phyloP scores from a whole-genome alignment of 2,329 filamentous ascomycete genomes.

The Bipolaris cookei region DNA sequence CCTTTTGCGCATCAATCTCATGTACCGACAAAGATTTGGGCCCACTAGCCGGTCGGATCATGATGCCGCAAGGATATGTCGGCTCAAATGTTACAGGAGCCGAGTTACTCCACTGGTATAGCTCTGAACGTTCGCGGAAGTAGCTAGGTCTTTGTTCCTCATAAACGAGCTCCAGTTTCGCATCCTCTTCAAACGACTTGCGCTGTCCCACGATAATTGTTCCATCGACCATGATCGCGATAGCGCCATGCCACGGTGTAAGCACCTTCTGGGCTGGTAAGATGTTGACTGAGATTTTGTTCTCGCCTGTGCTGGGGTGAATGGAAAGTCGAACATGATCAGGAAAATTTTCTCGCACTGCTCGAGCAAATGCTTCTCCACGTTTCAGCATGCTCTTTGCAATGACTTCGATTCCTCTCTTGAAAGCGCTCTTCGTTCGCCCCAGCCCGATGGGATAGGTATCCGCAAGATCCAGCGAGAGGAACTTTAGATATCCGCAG shows the following conservation, averaged over 20 bases:
- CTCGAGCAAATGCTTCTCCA: constrained; percentile 22
- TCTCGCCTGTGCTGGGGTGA: constrained; percentile 26
- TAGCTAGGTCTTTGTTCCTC: constrained; percentile 19
- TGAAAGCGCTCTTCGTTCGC: constrained; percentile 23
- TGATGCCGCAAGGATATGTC: constrained; percentile 30
- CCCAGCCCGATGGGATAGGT: constrained; percentile 12
- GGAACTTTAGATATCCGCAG: background rate
- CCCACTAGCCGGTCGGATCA: constrained; percentile 21
- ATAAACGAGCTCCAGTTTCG: constrained; percentile 16
- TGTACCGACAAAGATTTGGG: constrained; percentile 41
- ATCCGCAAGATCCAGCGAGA: constrained; percentile 10
- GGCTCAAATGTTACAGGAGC: constrained; percentile 23
- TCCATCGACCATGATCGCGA: constrained; percentile 22
- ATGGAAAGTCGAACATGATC: constrained; percentile 31
- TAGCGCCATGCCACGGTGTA: constrained; percentile 27
- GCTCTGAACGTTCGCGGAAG: constrained; percentile 16
- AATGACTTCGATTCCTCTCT: constrained; percentile 28
- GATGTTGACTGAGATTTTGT: constrained; percentile 31
- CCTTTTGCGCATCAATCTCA: constrained; percentile 55
- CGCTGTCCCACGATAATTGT: constrained; percentile 18
- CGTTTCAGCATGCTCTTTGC: constrained; percentile 33
- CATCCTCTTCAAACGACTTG: constrained; percentile 19
- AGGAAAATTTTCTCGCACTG: constrained; percentile 23
- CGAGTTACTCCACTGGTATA: constrained; percentile 18
- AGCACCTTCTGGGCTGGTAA: constrained; percentile 18